A percentile compares a stretch with the other conserved stretches of the same genome.
Conservation (phyloP, 2,329 filamentous ascomycete species). For the Sarocladiaceae sp. region DNA sequence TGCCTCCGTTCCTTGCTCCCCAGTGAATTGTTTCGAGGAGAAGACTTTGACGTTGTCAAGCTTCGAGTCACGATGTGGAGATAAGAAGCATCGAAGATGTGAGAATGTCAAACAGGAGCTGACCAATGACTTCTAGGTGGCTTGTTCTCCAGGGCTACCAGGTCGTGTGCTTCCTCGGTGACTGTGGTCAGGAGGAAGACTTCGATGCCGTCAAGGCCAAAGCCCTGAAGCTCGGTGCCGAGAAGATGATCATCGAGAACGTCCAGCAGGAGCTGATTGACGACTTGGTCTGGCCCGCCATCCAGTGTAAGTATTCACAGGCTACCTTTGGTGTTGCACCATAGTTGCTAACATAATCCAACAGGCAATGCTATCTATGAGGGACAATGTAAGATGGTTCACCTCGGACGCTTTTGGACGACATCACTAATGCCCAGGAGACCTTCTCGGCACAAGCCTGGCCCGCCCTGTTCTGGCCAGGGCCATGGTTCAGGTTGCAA, state of each 20-base stretch:
- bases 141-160: constrained; percentile 13
- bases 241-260: constrained; percentile 48
- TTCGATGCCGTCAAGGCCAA: constrained; percentile 64
- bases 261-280: constrained; percentile 69
- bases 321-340: background rate
- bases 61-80: background rate
- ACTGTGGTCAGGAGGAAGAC: constrained; percentile 69
- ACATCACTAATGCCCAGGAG: constrained; percentile 11
- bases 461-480: constrained; percentile 63
- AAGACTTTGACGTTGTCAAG: background rate
- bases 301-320: constrained; percentile 46
- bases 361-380: constrained; percentile 53
- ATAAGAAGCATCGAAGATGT: background rate
- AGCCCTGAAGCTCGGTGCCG: constrained; percentile 34
- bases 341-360: constrained; percentile 3
- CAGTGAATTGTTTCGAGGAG: background rate
- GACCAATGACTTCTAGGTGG: constrained; percentile 1
- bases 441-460: constrained; percentile 45
- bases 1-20: background rate
- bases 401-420: constrained; percentile 4
- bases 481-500: constrained; percentile 47
- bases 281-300: constrained; percentile 70
- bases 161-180: constrained; percentile 44
- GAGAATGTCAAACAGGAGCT: background rate
- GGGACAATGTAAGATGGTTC: constrained; percentile 31